Evolutionary conservation across 1,139 yeast genomes (phyloP).

Genomic region (Lodderomyces parapsilosis): DNA sequence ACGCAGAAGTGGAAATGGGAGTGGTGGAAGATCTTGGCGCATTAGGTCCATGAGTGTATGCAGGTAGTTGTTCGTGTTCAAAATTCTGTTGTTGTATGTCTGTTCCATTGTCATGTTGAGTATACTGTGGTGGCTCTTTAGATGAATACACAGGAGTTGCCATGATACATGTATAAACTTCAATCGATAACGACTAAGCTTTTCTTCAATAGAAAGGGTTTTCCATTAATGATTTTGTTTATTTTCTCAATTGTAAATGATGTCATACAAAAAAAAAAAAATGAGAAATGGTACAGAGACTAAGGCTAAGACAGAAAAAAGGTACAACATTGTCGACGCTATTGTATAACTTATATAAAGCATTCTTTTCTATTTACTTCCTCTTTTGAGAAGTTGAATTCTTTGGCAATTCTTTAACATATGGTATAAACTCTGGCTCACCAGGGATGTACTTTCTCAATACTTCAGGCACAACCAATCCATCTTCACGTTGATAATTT

Average conservation of each 20-base stretch:
- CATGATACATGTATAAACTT: too few species aligned
- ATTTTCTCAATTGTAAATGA: neutral
- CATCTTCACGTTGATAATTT: conserved; percentile 96
- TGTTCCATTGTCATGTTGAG: neutral
- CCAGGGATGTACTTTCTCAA: conserved; percentile 96
- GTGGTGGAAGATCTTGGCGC: conserved; percentile 10
- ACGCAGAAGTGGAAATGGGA: conserved; percentile 13
- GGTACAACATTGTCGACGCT: neutral
- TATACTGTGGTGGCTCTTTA: conserved; percentile 3
- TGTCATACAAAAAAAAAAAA: too few species aligned
- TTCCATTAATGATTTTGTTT: too few species aligned
- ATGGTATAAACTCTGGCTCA: conserved; percentile 95
- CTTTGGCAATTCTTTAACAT: conserved; percentile 87
- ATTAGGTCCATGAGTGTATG: conserved; percentile 12
- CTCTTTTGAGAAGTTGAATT: conserved; percentile 82
- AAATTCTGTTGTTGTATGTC: neutral
- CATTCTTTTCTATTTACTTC: neutral
- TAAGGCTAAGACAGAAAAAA: too few species aligned
- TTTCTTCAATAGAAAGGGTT: too few species aligned
- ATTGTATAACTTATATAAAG: neutral
- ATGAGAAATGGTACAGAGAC: too few species aligned
- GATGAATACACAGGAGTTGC: neutral
- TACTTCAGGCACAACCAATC: conserved; percentile 90
- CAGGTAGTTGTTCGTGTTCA: neutral
- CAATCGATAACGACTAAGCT: too few species aligned